Evolutionary conservation across 1,284 basidiomycete genomes (phyloP).

Genomic region (Rhizopogon parksii): DNA sequence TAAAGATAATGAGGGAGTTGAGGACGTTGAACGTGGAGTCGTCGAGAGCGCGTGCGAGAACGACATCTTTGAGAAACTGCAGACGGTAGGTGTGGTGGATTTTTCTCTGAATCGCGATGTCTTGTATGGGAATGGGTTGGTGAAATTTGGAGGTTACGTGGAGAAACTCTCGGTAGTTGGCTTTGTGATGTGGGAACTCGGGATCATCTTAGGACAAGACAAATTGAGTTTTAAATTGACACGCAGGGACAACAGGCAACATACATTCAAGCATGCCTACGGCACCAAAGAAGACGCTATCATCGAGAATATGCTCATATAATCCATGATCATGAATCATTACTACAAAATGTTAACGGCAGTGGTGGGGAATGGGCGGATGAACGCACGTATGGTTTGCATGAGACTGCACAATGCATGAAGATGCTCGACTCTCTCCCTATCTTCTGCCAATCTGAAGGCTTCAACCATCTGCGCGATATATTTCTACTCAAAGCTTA

Average conservation of each 20-base stretch:
- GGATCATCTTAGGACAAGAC: conserved; percentile 70
- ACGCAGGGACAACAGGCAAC: conserved; percentile 27
- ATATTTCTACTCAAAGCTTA: conserved; percentile 58
- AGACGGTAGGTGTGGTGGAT: conserved; percentile 96
- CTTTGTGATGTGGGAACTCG: conserved; percentile 92
- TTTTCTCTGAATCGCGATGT: conserved; percentile 71
- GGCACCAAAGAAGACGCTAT: conserved; percentile 89
- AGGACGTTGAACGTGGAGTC: conserved; percentile 97
- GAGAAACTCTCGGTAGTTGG: conserved; percentile 93
- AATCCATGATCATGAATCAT: conserved; percentile 93
- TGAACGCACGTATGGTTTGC: conserved; percentile 84
- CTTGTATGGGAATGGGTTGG: conserved; percentile 78
- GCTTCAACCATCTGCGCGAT: conserved; percentile 82
- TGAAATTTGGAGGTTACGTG: conserved; percentile 76
- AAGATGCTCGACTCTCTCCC: conserved; percentile 83
- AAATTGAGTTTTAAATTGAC: conserved; percentile 9
- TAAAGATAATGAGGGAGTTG: conserved; percentile 97
- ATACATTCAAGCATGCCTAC: conserved; percentile 96
- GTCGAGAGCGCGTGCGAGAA: conserved; percentile 89
- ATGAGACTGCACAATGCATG: conserved; percentile 89
- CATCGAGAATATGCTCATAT: conserved; percentile 92
- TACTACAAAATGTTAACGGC: conserved; percentile 35
- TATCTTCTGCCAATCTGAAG: conserved; percentile 84
- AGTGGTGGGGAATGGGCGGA: background rate
- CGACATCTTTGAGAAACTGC: conserved; percentile 96